Evolutionary conservation across 768 basidiomycete genomes (phyloP), one percentile per base, ranked within the genome.

Genomic region (Lactarius quietus): DNA sequence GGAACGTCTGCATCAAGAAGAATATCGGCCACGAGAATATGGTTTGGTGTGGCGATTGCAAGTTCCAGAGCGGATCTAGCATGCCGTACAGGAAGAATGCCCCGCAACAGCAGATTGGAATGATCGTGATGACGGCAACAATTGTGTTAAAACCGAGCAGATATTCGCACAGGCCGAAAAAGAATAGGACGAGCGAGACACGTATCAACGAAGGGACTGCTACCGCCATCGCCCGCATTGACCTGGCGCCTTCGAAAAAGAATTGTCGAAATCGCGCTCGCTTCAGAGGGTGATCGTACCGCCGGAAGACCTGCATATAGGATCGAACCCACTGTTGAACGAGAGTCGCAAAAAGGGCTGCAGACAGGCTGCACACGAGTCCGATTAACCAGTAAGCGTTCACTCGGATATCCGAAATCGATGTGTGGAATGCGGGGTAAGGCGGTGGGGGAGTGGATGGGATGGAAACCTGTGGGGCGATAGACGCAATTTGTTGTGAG

Each of bases 271-370:
- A 6, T 14, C 63, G 38, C 2, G 57, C 29, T 20, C 15, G 29
- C 58, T 64, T 35, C 31, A 59, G 18, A 4, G 52, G 63, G 28
- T 38, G 39, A 17, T 14, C 26, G 14, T n/a, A 29, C 12, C 33
- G 33, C 15, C 28, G 33, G 26, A 38, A 60, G 38, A 54, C 14
- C 15, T 15, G 39, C 58, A 60, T 54, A 36, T 64, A 53, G 4
- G 12, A 38, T 26, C 53, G 41, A 2, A n/a, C n/a, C 63, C 63
- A 59, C 35, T 48, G 58, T 20, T 60, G 63, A 17, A 64, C 20
- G 26, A 48, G 53, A 0, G 41, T 45, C 33, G 63, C 58, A 5
- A 54, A 6, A 23, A 60, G 41, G 3, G 58, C 58, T 1, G 58
- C 57, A 38, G 26, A 54, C 23, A 64, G 52, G 55, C 63, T 64